Evolutionary conservation across 2,329 filamentous ascomycete species (phyloP), one percentile per base, ranked within the genome.

Genomic region (Colletotrichum tofieldiae): DNA sequence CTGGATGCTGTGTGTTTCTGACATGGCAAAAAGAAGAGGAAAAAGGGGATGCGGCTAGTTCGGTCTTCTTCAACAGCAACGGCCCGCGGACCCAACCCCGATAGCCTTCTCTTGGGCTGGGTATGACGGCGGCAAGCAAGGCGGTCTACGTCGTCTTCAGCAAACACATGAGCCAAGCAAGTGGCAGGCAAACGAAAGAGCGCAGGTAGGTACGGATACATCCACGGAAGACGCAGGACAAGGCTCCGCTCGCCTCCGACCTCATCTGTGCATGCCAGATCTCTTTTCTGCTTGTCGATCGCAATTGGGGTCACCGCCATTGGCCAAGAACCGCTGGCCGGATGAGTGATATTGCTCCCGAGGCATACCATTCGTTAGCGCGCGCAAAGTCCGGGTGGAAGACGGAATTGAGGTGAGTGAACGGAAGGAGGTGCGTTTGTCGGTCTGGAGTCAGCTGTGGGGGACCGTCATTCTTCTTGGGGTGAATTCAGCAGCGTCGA

Each of bases 131-230:
- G 18, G 41, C 63, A 51, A 45, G 26, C 37, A n/a, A 54, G 56
- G 58, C 65, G 63, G 47, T 61, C 67, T 69, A 35, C 52, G 23
- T 65, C 26, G 16, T 49, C 58, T 37, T 58, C 35, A 43, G 29
- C 39, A 26, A 35, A 45, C 39, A 60, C 23, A 26, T 20, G n/a
- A 14, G 23, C 67, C 37, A 32, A 54, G 39, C 37, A 49, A 51
- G 29, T 41, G 51, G 45, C 61, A 43, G 35, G 45, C 43, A 52
- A 29, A 47, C n/a, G 58, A 23, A 66, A 37, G 41, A 29, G n/a
- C 12, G 43, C 16, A 65, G 32, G 43, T 51, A 51, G 47, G 47
- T 16, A 51, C 23, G 23, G 23, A 35, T 32, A 47, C 39, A 32
- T 26, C 49, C 32, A 41, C 39, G 55, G 20, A 61, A 29, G 26